These are phyloP conservation scores for Russula lepida DNA, from an alignment of 768 basidiomycete genomes.

Conservation along the genomic window DNA sequence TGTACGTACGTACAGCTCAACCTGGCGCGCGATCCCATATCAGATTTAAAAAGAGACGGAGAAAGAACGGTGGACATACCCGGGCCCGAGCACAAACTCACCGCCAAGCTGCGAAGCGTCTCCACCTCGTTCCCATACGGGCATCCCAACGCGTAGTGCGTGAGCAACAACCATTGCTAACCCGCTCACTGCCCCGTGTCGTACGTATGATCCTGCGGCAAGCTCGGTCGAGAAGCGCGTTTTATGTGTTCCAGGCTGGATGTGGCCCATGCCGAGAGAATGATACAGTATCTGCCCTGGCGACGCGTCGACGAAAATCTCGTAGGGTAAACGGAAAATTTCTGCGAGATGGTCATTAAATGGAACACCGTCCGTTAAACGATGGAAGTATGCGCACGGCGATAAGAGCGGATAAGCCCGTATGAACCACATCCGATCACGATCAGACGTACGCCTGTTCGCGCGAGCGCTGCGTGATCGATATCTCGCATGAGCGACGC, in stretches of 20 bases:
- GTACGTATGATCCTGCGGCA: slow-evolving; percentile 45
- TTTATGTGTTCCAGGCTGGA: slow-evolving; percentile 32
- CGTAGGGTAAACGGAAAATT: slow-evolving; percentile 64
- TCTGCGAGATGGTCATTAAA: slow-evolving; percentile 26
- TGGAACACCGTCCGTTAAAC: neutral
- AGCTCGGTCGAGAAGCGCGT: slow-evolving; percentile 24
- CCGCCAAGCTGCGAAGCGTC: slow-evolving; percentile 78
- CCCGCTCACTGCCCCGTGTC: slow-evolving; percentile 56
- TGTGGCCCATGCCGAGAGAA: slow-evolving; percentile 67
- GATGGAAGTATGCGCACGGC: slow-evolving; percentile 33
- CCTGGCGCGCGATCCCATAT: slow-evolving; percentile 28
- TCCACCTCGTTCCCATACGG: slow-evolving; percentile 73
- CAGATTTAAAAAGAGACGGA: neutral
- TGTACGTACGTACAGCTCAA: slow-evolving; percentile 67
- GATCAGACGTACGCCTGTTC: slow-evolving; percentile 49
- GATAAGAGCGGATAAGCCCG: slow-evolving; percentile 69
- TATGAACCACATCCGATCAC: slow-evolving; percentile 75
- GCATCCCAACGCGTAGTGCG: slow-evolving; percentile 68
- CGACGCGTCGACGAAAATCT: slow-evolving; percentile 73
- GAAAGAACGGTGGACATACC: slow-evolving; percentile 30
- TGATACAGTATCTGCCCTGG: slow-evolving; percentile 48
- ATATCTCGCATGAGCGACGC: slow-evolving; percentile 48
- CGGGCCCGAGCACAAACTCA: slow-evolving; percentile 72
- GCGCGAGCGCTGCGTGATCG: slow-evolving; percentile 38
- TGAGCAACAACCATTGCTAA: slow-evolving; percentile 68